Evolutionary conservation across 176 grass and related monocot species (phyloP), one percentile per base, ranked within the genome.

Genomic region (Chloris gayana): DNA sequence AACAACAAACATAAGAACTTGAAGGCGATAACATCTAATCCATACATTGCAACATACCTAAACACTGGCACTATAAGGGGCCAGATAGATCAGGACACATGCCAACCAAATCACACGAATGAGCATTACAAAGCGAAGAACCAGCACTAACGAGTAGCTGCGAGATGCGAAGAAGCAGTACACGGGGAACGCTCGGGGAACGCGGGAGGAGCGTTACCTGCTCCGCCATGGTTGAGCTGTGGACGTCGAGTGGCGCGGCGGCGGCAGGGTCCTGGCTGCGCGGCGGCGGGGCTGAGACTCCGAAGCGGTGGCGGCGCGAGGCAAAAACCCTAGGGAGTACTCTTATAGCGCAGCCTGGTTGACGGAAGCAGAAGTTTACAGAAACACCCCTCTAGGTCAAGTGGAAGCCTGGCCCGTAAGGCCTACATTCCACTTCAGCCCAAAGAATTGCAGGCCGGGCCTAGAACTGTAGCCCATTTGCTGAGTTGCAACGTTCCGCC

Each of bases 201-300:
- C 34, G 30, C 2, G 4, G 37, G 62, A 42, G 25, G 39, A 68
- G 14, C 29, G 8, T 29, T 85, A 93, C 94, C 88, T 97, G 94
- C 51, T 97, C 91, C 81, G 91, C 94, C 94, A 97, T 97, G 86
- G 85, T 62, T 87, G 74, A 50, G 66, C 35, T 59, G 42, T 67
- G 74, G 30, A 14, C 42, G 63, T 72, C 38, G 67, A 69, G 70
- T 9, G 63, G 66, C 13, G 29, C 26, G 27, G 77, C 18, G 56
- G 70, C 31, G 81, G 84, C 82, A 33, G 78, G 78, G 75, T 64
- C 21, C 47, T n/a, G 19, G 22, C 50, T 53, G 50, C n/a, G 66
- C 32, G 19, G 82, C 10, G 60, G 61, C 67, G 46, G 62, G 0
- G 63, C 33, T 56, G 32, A 64, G 71, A 32, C 35, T 61, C 31